phyloP scores from a whole-genome alignment of 176 grass and related monocot species.

The Triticum aestivum region DNA sequence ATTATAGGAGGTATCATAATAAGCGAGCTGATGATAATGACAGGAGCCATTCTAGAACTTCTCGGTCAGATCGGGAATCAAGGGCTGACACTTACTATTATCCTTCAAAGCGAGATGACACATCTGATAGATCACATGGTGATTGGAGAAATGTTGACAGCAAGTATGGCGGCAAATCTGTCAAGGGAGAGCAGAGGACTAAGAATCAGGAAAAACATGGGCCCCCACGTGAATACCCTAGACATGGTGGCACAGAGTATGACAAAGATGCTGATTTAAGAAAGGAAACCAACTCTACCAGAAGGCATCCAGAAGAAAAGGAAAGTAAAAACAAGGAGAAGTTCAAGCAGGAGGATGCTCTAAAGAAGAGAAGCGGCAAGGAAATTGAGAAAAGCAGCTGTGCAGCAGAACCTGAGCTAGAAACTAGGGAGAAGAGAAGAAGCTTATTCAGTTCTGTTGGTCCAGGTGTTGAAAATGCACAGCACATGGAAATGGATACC shows the following conservation, averaged over 20 bases:
- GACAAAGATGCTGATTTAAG: constrained; percentile 43
- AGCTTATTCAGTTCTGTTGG: constrained; percentile 52
- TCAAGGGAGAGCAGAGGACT: constrained; percentile 38
- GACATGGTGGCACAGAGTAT: constrained; percentile 35
- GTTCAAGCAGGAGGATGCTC: constrained; percentile 42
- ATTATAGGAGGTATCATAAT: constrained; percentile 61
- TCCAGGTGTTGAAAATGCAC: constrained; percentile 33
- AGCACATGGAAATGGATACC: constrained; percentile 30
- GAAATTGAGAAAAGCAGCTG: constrained; percentile 53
- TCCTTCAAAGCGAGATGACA: constrained; percentile 28
- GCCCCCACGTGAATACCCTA: constrained; percentile 11
- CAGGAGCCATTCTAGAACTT: constrained; percentile 53
- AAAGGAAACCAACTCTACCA: constrained; percentile 33
- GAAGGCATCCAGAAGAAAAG: constrained; percentile 46
- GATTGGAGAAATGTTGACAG: constrained; percentile 38
- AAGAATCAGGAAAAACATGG: constrained; percentile 57
- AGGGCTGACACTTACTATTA: constrained; percentile 45
- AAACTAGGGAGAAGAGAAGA: constrained; percentile 48
- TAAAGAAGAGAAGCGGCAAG: constrained; percentile 50
- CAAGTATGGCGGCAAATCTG: constrained; percentile 37
- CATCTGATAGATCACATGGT: constrained; percentile 46
- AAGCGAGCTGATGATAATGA: constrained; percentile 41
- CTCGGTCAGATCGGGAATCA: constrained; percentile 50
- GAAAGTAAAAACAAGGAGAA: constrained; percentile 52
- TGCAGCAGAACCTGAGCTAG: constrained; percentile 24